Base-by-base conservation (phyloP, 2,329 filamentous ascomycete species). In the Pyrenochaeta sp. region DNA sequence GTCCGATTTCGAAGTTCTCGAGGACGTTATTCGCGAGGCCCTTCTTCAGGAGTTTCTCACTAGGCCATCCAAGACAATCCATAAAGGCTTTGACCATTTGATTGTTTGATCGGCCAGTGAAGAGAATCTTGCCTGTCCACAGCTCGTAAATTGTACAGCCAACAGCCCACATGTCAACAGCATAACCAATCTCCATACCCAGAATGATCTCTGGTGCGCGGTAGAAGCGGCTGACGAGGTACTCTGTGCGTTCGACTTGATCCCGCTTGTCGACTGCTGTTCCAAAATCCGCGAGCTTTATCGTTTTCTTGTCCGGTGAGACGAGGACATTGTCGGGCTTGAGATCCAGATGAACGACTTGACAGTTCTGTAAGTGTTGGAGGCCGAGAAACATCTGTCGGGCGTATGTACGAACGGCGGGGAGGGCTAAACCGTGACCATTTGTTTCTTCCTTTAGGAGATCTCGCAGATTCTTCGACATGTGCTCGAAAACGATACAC, bases 61-160 rank as follows among this genome's bases (percentile, higher is more conserved):
- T 93, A 59, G 97, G 88, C 76, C 93, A 96, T 68, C 95, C 95
- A 42, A 96, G 88, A 66, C 94, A 92, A 73, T 99, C 94, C 88
- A 97, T 96, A 66, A 99, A 97, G 17, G 90, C 89, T 60, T 91
- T 90, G 55, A 99, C 85, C 95, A 99, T 99, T 79, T 97, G 92
- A 72, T 99, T 99, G 81, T 99, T 99, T 78, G 91, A 95, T 61
- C 91, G 87, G 54, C 95, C 95, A 1, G 92, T 92, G 75, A 99
- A 99, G 29, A 99, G 82, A 52, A 99, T 98, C 75, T 97, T 97
- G 69, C 95, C 95, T 0, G 95, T 98, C 79, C 96, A 98, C 35
- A 99, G 82, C 78, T 99, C 95, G 75, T 96, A 99, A 27, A 98
- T 82, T 0, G 95, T 99, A 78, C 95, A 99, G 32, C 95, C 96